A percentile compares a stretch with the other conserved stretches of the same genome.
Evolutionary conservation across 2,329 filamentous ascomycete species (phyloP).

Genomic region (Pochonia chlamydosporia): DNA sequence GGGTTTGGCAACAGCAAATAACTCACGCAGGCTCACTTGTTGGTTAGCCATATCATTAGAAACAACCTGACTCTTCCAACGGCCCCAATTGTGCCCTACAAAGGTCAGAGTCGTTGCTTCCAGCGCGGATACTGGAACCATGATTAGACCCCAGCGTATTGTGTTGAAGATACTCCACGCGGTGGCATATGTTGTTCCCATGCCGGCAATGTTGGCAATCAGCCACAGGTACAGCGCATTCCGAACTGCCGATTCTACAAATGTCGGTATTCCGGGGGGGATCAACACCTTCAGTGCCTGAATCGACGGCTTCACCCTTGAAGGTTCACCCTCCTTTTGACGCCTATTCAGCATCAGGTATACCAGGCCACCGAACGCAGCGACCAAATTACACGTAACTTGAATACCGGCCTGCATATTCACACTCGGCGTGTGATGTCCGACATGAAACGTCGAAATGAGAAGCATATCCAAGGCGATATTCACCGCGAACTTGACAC

Average conservation of each 20-base stretch:
- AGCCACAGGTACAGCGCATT: constrained; percentile 70
- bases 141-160: constrained; percentile 67
- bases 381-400: constrained; percentile 52
- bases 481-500: constrained; percentile 57
- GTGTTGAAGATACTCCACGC: constrained; percentile 71
- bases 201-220: constrained; percentile 54
- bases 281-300: constrained; percentile 43
- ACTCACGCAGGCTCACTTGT: constrained; percentile 7
- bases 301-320: constrained; percentile 27
- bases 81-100: constrained; percentile 61
- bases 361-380: constrained; percentile 47
- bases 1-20: constrained; percentile 39
- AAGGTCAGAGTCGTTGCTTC: constrained; percentile 62
- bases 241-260: constrained; percentile 59
- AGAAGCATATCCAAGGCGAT: constrained; percentile 62
- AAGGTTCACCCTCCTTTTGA: neutral
- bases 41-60: constrained; percentile 17
- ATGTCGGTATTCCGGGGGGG: constrained; percentile 52
- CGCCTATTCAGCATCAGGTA: constrained; percentile 49
- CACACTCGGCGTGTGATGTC: constrained; percentile 45
- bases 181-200: constrained; percentile 61
- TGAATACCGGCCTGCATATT: constrained; percentile 61
- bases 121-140: constrained; percentile 64
- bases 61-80: constrained; percentile 30
- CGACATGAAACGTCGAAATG: constrained; percentile 60